Percentiles rank a stretch among this genome's conserved stretches.
Evolutionary conservation across 2,329 filamentous ascomycete species (phyloP).

Genomic region (Pseudocercospora eumusae): DNA sequence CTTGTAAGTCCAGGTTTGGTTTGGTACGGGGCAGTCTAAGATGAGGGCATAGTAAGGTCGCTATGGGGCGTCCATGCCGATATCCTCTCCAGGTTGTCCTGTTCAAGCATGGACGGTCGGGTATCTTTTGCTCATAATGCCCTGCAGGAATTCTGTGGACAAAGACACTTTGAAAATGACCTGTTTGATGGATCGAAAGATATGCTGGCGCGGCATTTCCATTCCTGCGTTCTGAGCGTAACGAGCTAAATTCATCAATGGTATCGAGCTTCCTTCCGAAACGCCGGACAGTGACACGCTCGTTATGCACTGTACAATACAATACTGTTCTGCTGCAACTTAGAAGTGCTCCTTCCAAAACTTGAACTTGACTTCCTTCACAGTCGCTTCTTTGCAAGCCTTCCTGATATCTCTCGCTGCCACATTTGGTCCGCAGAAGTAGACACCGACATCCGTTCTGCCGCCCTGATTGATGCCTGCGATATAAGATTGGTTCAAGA

Average conservation of each 20-base stretch:
- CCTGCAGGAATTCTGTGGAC: no score
- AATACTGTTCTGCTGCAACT: background rate
- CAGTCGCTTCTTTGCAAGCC: constrained; percentile 72
- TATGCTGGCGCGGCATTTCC: background rate
- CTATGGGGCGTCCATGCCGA: no score
- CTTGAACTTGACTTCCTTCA: constrained; percentile 81
- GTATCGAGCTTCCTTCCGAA: background rate
- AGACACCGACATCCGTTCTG: constrained; percentile 88
- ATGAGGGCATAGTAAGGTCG: no score
- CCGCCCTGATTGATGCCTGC: constrained; percentile 67
- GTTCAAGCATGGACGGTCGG: no score
- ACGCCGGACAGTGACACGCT: background rate
- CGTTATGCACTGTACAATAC: background rate
- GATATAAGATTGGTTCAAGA: constrained; percentile 82
- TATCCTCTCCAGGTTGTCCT: no score
- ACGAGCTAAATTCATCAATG: background rate
- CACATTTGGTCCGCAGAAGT: constrained; percentile 90
- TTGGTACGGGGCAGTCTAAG: no score
- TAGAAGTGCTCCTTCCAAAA: constrained; percentile 96
- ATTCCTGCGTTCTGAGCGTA: no score
- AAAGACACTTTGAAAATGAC: no score
- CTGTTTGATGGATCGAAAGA: background rate
- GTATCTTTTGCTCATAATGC: no score
- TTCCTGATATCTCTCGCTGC: constrained; percentile 80
- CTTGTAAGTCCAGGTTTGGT: no score